A percentile compares a stretch with the other conserved stretches of the same genome.
phyloP scores from a whole-genome alignment of 1,139 yeast genomes.

The Arxiozyma slooffiae region DNA sequence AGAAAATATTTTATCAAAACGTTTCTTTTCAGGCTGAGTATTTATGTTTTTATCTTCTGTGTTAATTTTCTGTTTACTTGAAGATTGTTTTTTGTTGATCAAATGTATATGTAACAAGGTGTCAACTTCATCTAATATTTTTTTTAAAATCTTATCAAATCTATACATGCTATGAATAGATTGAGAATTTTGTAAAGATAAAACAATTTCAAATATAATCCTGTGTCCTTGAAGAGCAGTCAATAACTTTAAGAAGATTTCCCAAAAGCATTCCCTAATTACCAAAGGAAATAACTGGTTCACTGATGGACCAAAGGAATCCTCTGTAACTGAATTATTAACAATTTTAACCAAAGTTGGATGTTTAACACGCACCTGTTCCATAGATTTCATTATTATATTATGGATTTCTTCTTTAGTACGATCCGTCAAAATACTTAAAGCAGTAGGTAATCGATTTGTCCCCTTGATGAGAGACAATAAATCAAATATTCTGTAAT shows the following conservation, averaged over 20 bases:
- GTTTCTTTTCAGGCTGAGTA: constrained; percentile 7
- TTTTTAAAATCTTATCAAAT: constrained; percentile 48
- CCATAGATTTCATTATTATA: constrained; percentile 52
- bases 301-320: constrained; percentile 30
- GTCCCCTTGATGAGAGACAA: constrained; percentile 52
- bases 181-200: constrained; percentile 24
- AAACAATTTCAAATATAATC: constrained; percentile 49
- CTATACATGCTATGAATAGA: constrained; percentile 32
- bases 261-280: constrained; percentile 60
- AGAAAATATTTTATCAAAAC: constrained; percentile 34
- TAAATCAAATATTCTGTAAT: constrained; percentile 32
- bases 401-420: constrained; percentile 41
- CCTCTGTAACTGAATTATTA: constrained; percentile 14
- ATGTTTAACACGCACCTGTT: constrained; percentile 50
- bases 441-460: constrained; percentile 53
- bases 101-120: constrained; percentile 31
- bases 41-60: constrained; percentile 1
- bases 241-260: constrained; percentile 52
- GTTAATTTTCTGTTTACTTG: not conserved
- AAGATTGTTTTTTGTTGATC: constrained; percentile 9
- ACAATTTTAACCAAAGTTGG: constrained; percentile 34
- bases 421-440: constrained; percentile 45
- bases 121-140: constrained; percentile 49
- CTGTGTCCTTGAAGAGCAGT: constrained; percentile 64
- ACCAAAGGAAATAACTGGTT: constrained; percentile 47